These are phyloP conservation scores for Nakazawaea holstii DNA, from an alignment of 805 yeast genomes.

Conservation along the genomic window DNA sequence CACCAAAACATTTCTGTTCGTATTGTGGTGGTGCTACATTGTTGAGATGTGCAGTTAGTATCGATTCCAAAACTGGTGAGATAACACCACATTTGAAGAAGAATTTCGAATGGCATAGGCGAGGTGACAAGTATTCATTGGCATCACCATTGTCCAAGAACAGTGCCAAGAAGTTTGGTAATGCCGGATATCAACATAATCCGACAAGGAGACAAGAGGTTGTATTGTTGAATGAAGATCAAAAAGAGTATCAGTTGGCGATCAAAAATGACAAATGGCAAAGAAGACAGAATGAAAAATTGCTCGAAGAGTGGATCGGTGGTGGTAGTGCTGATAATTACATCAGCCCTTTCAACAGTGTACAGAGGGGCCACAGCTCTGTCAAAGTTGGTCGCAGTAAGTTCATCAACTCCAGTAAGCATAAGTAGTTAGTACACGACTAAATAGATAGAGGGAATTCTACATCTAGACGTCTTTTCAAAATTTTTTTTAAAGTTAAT, in stretches of 20 bases:
- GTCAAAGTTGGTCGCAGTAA: slow-evolving; percentile 86
- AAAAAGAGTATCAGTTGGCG: slow-evolving; percentile 87
- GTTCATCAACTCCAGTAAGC: slow-evolving; percentile 61
- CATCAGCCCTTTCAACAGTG: slow-evolving; percentile 79
- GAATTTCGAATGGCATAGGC: slow-evolving; percentile 88
- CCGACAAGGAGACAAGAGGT: slow-evolving; percentile 50
- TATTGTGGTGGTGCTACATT: slow-evolving; percentile 93
- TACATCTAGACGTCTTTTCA: no score
- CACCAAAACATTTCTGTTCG: slow-evolving; percentile 85
- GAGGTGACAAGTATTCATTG: slow-evolving; percentile 78
- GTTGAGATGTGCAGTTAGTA: slow-evolving; percentile 84
- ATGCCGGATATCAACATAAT: slow-evolving; percentile 73
- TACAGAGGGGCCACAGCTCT: slow-evolving; percentile 53
- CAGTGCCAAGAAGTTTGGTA: slow-evolving; percentile 66
- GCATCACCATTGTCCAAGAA: slow-evolving; percentile 86
- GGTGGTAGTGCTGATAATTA: slow-evolving; percentile 89
- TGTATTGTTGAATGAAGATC: slow-evolving; percentile 81
- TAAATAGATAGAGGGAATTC: no score
- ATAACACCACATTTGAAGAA: slow-evolving; percentile 83
- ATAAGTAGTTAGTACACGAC: neutral
- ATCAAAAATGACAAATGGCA: slow-evolving; percentile 86
- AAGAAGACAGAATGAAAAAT: slow-evolving; percentile 78
- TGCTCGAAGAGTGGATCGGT: slow-evolving; percentile 84
- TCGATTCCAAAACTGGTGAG: slow-evolving; percentile 73
- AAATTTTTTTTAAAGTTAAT: no score